A percentile compares a stretch with the other conserved stretches of the same genome.
These are phyloP conservation scores for Ampelomyces quisqualis DNA, from an alignment of 2,329 filamentous ascomycete species.

Conservation along the genomic window DNA sequence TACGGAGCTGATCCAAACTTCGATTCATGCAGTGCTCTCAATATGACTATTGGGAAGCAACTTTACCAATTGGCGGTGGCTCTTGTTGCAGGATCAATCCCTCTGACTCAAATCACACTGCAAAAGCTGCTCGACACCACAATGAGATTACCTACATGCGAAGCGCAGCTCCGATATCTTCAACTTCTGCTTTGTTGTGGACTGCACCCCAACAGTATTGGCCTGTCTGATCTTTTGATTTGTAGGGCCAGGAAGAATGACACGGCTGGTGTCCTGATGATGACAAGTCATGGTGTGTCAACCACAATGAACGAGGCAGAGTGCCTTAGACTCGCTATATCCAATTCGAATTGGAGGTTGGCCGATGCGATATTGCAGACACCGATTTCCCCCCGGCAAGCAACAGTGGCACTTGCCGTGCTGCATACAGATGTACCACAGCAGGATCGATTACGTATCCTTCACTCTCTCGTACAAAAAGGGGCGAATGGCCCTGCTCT, in stretches of 20 bases:
- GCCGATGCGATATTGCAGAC: slow-evolving; percentile 29
- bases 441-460: slow-evolving; percentile 28
- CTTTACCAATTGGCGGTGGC: slow-evolving; percentile 34
- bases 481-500: slow-evolving; percentile 34
- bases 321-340: slow-evolving; percentile 30
- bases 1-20: slow-evolving; percentile 43
- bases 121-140: slow-evolving; percentile 33
- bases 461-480: slow-evolving; percentile 27
- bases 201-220: slow-evolving; percentile 28
- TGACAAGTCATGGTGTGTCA: slow-evolving; percentile 35
- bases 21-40: slow-evolving; percentile 34
- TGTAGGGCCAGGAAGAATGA: slow-evolving; percentile 32
- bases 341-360: slow-evolving; percentile 33
- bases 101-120: slow-evolving; percentile 24
- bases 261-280: slow-evolving; percentile 31
- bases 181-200: slow-evolving; percentile 40
- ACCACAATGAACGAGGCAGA: slow-evolving; percentile 33
- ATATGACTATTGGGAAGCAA: slow-evolving; percentile 33
- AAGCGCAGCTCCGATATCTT: slow-evolving; percentile 32
- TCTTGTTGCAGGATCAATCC: slow-evolving; percentile 31
- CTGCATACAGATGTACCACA: slow-evolving; percentile 23
- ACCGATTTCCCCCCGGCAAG: slow-evolving; percentile 28
- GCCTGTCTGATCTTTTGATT: slow-evolving; percentile 33
- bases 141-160: slow-evolving; percentile 30
- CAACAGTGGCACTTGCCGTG: slow-evolving; percentile 27